Conservation (phyloP, 2,329 filamentous ascomycete genomes). For the Diplodia intermedia region DNA sequence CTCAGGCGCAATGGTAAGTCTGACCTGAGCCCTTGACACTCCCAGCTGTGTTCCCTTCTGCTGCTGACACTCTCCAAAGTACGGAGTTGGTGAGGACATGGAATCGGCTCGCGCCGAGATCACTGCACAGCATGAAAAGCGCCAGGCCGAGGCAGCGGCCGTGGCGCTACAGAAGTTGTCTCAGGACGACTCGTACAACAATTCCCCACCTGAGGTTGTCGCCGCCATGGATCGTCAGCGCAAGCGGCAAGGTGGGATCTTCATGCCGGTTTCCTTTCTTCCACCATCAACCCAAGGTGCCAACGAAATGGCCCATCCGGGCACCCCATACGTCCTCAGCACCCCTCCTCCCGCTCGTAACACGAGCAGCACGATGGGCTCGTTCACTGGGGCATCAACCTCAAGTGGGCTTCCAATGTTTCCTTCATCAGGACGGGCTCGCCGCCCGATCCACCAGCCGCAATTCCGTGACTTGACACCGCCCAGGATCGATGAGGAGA, state of each 20-base stretch:
- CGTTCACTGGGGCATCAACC: too few relatives aligned
- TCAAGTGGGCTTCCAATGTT: too few relatives aligned
- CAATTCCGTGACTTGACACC: background rate
- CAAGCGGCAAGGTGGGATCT: background rate
- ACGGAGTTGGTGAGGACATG: background rate
- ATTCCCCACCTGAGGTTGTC: background rate
- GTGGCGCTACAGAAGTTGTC: background rate
- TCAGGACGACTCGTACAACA: background rate
- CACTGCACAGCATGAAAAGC: background rate
- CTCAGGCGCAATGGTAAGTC: background rate
- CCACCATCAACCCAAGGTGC: background rate
- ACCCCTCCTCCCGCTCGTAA: too few relatives aligned
- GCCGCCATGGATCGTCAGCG: background rate
- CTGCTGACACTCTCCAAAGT: background rate
- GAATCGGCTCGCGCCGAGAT: background rate
- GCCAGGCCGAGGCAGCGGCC: background rate
- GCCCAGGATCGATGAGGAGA: background rate
- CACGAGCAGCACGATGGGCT: too few relatives aligned
- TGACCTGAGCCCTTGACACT: background rate
- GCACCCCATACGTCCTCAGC: too few relatives aligned
- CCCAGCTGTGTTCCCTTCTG: background rate
- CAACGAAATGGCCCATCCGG: too few relatives aligned
- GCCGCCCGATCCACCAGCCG: too few relatives aligned
- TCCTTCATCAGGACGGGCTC: too few relatives aligned
- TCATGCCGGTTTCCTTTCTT: background rate